A percentile compares a stretch with the other conserved stretches of the same genome.
Conservation (phyloP, 352 stramenopile genomes). For the Globisporangium canariense region DNA sequence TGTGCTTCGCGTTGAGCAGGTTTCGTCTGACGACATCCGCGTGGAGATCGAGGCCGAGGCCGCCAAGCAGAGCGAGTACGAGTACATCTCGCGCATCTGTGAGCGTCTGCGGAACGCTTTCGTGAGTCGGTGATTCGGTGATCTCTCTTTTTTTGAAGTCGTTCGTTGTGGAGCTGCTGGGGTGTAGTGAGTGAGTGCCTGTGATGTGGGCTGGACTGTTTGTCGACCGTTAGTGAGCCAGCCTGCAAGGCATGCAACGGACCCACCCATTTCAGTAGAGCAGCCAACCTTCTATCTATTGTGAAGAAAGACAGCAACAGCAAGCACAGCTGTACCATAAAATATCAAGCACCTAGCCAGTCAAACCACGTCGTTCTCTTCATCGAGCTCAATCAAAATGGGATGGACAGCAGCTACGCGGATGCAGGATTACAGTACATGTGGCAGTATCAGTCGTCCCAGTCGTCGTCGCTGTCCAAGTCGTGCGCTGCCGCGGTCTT, state of each 20-base stretch:
- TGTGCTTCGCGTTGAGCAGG: slow-evolving; percentile 25
- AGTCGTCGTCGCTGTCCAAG: slow-evolving; percentile 78
- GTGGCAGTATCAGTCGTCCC: slow-evolving; percentile 57
- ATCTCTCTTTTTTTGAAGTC: slow-evolving; percentile 3
- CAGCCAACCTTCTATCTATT: slow-evolving; percentile 36
- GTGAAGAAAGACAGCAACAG: slow-evolving; percentile 14
- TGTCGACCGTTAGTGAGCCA: slow-evolving; percentile 7
- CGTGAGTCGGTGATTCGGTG: slow-evolving; percentile 23
- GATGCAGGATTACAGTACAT: not conserved
- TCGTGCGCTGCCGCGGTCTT: slow-evolving; percentile 20
- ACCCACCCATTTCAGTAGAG: not conserved
- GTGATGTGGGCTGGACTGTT: slow-evolving; percentile 3
- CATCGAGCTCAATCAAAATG: not conserved
- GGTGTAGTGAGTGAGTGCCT: not conserved
- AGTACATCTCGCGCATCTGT: slow-evolving; percentile 60
- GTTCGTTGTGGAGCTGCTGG: slow-evolving; percentile 12
- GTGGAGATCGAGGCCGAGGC: slow-evolving; percentile 43
- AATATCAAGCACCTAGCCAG: slow-evolving; percentile 28
- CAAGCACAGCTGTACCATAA: slow-evolving; percentile 36
- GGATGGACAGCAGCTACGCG: not conserved
- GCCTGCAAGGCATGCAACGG: not conserved
- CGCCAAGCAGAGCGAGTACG: slow-evolving; percentile 30
- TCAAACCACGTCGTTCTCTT: slow-evolving; percentile 11
- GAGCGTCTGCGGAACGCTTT: slow-evolving; percentile 44
- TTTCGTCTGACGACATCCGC: slow-evolving; percentile 41